Conservation (phyloP, 192 early-diverging fungal genomes). For the Paraglomus brasilianum region DNA sequence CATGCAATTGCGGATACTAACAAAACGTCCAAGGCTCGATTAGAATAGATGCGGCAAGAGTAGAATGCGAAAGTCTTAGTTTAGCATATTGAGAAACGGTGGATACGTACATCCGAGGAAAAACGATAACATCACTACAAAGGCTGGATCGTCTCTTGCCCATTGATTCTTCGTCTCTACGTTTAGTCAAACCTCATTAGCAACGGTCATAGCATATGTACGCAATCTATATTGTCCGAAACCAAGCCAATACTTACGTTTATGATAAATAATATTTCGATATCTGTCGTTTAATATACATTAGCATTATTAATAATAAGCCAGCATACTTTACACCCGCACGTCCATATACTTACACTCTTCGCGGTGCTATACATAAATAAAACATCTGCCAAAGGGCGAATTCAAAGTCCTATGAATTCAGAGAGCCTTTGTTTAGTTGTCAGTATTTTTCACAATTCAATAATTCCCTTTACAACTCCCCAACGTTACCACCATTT, state of each 20-base stretch:
- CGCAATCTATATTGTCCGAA: slow-evolving; percentile 9
- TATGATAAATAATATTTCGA: slow-evolving; percentile 94
- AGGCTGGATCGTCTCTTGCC: slow-evolving; percentile 96
- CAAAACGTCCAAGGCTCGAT: neutral
- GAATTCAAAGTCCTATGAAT: slow-evolving; percentile 48
- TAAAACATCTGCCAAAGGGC: slow-evolving; percentile 90
- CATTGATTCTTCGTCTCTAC: slow-evolving; percentile 98
- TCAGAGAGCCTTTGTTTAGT: neutral
- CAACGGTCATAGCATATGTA: neutral
- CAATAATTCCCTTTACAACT: neutral
- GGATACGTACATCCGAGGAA: slow-evolving; percentile 63
- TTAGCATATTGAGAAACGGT: neutral
- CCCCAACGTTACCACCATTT: slow-evolving; percentile 77
- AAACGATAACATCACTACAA: slow-evolving; percentile 72
- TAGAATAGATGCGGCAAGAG: neutral
- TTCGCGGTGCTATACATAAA: slow-evolving; percentile 71
- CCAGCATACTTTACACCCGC: neutral
- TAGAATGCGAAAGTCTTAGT: neutral
- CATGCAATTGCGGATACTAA: slow-evolving; percentile 79
- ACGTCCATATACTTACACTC: slow-evolving; percentile 64
- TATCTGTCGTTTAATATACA: slow-evolving; percentile 57
- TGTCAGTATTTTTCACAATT: neutral
- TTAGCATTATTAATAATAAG: neutral
- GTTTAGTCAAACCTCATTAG: neutral
- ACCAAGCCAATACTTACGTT: slow-evolving; percentile 61